phyloP scores from a whole-genome alignment of 768 basidiomycete species.

The Tricholomella constricta region DNA sequence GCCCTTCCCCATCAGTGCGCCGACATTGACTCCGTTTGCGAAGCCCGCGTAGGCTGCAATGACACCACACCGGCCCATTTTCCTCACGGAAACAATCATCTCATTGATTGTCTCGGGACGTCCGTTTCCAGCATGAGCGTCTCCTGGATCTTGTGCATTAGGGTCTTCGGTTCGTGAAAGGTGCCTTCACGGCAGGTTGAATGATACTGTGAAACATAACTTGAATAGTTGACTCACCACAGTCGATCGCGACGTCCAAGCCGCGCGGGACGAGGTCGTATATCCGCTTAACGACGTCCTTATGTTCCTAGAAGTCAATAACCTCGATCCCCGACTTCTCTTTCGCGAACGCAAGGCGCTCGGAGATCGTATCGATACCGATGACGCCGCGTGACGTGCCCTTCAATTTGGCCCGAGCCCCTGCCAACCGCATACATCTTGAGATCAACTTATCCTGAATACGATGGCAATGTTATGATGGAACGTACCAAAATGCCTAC shows the following conservation, averaged over 20 bases:
- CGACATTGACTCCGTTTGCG: constrained; percentile 70
- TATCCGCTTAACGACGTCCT: constrained; percentile 52
- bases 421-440: constrained; percentile 26
- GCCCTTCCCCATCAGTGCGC: constrained; percentile 79
- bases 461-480: not conserved
- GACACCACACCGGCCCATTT: constrained; percentile 62
- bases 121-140: constrained; percentile 76
- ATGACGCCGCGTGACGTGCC: constrained; percentile 73
- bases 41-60: constrained; percentile 71
- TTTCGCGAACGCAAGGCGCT: constrained; percentile 46
- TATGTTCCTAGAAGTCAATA: constrained; percentile 57
- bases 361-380: constrained; percentile 62
- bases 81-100: constrained; percentile 48
- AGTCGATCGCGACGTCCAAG: constrained; percentile 64
- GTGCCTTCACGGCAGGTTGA: constrained; percentile 38
- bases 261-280: constrained; percentile 65
- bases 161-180: constrained; percentile 71
- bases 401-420: constrained; percentile 69
- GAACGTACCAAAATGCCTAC: constrained; percentile 68
- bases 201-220: not conserved
- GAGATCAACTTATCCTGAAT: not conserved
- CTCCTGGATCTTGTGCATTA: constrained; percentile 69
- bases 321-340: constrained; percentile 52
- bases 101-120: constrained; percentile 62
- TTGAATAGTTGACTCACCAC: constrained; percentile 30